phyloP scores from a whole-genome alignment of 2,329 filamentous ascomycete genomes.

The Aspergillus sp. region DNA sequence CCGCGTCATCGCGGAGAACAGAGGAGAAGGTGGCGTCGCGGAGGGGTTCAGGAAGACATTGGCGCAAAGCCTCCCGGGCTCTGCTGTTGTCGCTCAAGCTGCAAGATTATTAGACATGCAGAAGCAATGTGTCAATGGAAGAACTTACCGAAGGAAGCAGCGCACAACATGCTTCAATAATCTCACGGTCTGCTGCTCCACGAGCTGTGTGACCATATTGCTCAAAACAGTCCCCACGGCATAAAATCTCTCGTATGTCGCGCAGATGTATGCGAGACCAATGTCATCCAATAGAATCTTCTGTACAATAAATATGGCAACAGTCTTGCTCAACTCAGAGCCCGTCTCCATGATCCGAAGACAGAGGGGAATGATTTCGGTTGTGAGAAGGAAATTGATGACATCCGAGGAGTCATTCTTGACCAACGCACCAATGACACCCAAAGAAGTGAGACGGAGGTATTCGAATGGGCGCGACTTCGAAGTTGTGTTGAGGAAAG shows the following conservation, averaged over 20 bases:
- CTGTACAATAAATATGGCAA: slow-evolving; percentile 98
- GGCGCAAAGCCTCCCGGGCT: slow-evolving; percentile 86
- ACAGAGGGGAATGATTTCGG: slow-evolving; percentile 96
- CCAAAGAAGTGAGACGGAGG: slow-evolving; percentile 87
- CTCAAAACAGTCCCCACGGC: slow-evolving; percentile 94
- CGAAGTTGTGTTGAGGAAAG: slow-evolving; percentile 96
- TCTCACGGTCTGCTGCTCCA: slow-evolving; percentile 94
- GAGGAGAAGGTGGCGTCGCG: slow-evolving; percentile 96
- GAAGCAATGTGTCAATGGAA: not conserved
- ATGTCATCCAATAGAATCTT: slow-evolving; percentile 97
- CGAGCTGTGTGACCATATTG: slow-evolving; percentile 97
- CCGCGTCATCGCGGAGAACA: slow-evolving; percentile 91
- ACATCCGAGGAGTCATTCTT: slow-evolving; percentile 99
- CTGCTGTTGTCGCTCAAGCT: slow-evolving; percentile 95
- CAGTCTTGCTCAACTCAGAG: slow-evolving; percentile 96
- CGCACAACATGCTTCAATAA: slow-evolving; percentile 95
- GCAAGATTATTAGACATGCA: slow-evolving; percentile 5
- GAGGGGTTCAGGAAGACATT: slow-evolving; percentile 97
- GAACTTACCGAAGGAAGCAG: slow-evolving; percentile 82
- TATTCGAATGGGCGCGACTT: slow-evolving; percentile 98
- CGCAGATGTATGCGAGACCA: slow-evolving; percentile 95
- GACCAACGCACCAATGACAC: slow-evolving; percentile 92
- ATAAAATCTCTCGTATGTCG: slow-evolving; percentile 97
- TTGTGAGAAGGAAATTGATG: slow-evolving; percentile 97
- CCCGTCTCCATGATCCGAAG: slow-evolving; percentile 99